phyloP scores from a whole-genome alignment of 179 eudicot species.

The Corrigiola litoralis region DNA sequence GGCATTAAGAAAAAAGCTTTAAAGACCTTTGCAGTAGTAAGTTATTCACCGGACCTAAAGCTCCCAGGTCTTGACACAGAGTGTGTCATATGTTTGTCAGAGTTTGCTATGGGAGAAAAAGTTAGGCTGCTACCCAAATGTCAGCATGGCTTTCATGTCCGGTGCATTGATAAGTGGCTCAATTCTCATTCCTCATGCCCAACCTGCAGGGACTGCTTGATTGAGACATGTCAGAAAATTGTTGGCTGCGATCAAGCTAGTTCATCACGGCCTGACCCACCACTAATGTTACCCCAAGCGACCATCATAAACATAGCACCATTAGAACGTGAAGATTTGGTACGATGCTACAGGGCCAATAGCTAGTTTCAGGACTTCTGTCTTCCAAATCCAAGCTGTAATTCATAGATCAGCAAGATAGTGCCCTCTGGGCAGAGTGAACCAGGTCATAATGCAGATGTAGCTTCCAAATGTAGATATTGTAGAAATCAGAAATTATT shows the following conservation, averaged over 20 bases:
- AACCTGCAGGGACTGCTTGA: conserved; percentile 44
- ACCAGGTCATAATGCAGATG: conserved; percentile 13
- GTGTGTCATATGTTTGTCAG: conserved; percentile 47
- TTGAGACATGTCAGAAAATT: conserved; percentile 44
- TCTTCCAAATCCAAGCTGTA: conserved; percentile 2
- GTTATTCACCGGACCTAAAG: conserved; percentile 41
- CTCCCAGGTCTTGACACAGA: conserved; percentile 41
- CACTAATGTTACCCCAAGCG: conserved; percentile 12
- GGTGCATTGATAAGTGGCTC: conserved; percentile 48
- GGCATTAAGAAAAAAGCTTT: conserved; percentile 83
- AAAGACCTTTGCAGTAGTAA: conserved; percentile 58
- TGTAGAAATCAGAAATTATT: conserved; percentile 21
- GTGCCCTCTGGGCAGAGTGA: conserved; percentile 4
- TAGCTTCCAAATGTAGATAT: conserved; percentile 21
- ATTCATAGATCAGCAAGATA: conserved; percentile 1
- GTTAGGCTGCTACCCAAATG: conserved; percentile 44
- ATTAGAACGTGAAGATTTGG: conserved; percentile 36
- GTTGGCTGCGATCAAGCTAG: conserved; percentile 36
- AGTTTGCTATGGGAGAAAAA: conserved; percentile 35
- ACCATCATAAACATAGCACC: conserved; percentile 31
- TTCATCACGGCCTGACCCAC: conserved; percentile 23
- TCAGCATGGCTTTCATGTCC: conserved; percentile 41
- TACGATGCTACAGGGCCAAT: conserved; percentile 19
- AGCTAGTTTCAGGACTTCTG: conserved; percentile 2
- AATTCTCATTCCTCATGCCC: conserved; percentile 47